These are phyloP conservation scores for Pulveroboletus sp. DNA, from an alignment of 768 basidiomycete species.

Conservation along the genomic window DNA sequence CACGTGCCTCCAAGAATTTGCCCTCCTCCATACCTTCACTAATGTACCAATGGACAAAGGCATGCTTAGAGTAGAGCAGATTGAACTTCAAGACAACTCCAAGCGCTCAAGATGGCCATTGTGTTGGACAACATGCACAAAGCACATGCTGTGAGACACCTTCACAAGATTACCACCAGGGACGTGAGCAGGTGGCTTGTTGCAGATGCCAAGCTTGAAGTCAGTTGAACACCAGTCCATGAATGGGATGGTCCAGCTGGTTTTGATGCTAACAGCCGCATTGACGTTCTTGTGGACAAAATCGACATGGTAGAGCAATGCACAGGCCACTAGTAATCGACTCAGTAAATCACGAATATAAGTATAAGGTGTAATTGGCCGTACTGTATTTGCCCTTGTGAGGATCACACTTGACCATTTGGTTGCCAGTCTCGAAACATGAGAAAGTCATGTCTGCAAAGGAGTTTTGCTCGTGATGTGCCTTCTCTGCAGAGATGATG, in stretches of 20 bases:
- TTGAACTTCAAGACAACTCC: slow-evolving; percentile 76
- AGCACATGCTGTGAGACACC: slow-evolving; percentile 69
- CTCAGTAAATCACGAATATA: background rate
- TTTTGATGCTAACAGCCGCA: slow-evolving; percentile 70
- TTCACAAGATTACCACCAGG: slow-evolving; percentile 78
- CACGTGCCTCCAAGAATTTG: slow-evolving; percentile 98
- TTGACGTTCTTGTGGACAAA: slow-evolving; percentile 78
- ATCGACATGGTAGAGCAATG: slow-evolving; percentile 70
- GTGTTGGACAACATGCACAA: slow-evolving; percentile 81
- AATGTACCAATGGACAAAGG: slow-evolving; percentile 59
- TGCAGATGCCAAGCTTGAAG: slow-evolving; percentile 77
- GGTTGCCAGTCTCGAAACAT: slow-evolving; percentile 75
- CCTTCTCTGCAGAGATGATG: slow-evolving; percentile 90
- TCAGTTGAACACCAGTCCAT: slow-evolving; percentile 80
- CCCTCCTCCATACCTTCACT: slow-evolving; percentile 86
- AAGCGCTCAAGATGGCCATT: slow-evolving; percentile 67
- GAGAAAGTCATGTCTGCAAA: slow-evolving; percentile 98
- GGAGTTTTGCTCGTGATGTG: slow-evolving; percentile 94
- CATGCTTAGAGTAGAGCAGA: slow-evolving; percentile 67
- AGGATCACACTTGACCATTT: slow-evolving; percentile 80
- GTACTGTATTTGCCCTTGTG: slow-evolving; percentile 74
- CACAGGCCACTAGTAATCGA: slow-evolving; percentile 51
- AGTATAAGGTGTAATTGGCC: slow-evolving; percentile 15
- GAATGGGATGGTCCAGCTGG: slow-evolving; percentile 74
- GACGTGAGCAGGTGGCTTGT: slow-evolving; percentile 71